These are phyloP conservation scores for Ophiostoma novo-ulmi DNA, from an alignment of 2,329 filamentous ascomycete species.

Conservation along the genomic window DNA sequence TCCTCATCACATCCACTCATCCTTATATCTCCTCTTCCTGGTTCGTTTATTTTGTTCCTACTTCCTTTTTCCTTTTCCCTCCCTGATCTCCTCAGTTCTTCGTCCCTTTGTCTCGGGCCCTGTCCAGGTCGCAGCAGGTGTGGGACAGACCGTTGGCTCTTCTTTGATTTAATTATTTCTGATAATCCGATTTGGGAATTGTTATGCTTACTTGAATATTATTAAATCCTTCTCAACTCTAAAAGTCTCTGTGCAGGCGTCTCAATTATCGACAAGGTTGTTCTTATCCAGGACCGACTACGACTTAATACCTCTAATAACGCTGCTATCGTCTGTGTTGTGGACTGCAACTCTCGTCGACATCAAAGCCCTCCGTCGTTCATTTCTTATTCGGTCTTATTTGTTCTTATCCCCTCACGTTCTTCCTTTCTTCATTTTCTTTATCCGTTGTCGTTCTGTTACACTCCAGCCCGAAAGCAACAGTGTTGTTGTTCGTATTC, in stretches of 20 bases:
- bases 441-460: not conserved
- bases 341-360: not conserved
- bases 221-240: not conserved
- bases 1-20: not conserved
- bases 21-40: not conserved
- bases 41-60: not conserved
- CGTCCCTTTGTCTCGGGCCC: constrained; percentile 2
- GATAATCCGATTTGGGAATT: not conserved
- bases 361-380: not conserved
- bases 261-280: not conserved
- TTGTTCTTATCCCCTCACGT: not conserved
- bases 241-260: not conserved
- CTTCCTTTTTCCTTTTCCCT: not conserved
- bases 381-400: not conserved
- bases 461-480: not conserved
- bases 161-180: not conserved
- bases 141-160: constrained; percentile 4
- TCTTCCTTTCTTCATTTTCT: not conserved
- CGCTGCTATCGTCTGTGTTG: not conserved
- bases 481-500: not conserved
- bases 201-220: not conserved
- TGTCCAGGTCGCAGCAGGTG: not conserved
- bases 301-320: not conserved
- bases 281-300: not conserved
- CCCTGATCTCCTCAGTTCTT: not conserved